Conservation (phyloP, 371 early-diverging fungal genomes). For the Mucor indicus region DNA sequence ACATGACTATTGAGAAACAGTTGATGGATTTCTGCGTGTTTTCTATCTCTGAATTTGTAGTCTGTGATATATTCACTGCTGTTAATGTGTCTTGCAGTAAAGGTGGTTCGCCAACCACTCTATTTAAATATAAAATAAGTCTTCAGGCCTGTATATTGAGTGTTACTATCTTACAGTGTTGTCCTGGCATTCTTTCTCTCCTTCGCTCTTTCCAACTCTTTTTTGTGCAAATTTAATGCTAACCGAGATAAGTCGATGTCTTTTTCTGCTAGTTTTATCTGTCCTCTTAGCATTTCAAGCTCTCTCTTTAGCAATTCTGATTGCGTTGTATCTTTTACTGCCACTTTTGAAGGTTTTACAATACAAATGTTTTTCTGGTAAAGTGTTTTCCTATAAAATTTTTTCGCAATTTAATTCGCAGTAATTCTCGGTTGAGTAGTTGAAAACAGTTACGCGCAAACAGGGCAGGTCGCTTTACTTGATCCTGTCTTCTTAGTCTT, state of each 20-base stretch:
- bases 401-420: too few species aligned
- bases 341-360: constrained; percentile 2
- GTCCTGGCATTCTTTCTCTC: too few species aligned
- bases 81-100: too few species aligned
- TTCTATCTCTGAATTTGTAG: too few species aligned
- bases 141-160: too few species aligned
- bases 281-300: background rate
- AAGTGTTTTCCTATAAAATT: constrained; percentile 3
- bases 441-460: constrained; percentile 11
- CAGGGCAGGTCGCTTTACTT: constrained; percentile 10
- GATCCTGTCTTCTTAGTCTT: background rate
- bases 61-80: too few species aligned
- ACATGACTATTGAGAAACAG: background rate
- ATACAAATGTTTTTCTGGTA: constrained; percentile 3
- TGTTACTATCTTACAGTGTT: too few species aligned
- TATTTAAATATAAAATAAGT: too few species aligned
- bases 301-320: constrained; percentile 2
- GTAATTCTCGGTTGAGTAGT: background rate
- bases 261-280: constrained; percentile 1
- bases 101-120: too few species aligned
- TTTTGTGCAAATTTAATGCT: constrained; percentile 2
- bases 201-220: constrained; percentile 7
- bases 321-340: constrained; percentile 10
- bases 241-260: constrained; percentile 2
- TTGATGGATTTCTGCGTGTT: too few species aligned